Percentiles rank a stretch among this genome's conserved stretches.
Conservation (phyloP, 2,329 filamentous ascomycete genomes). For the Colletotrichum orbiculare region DNA sequence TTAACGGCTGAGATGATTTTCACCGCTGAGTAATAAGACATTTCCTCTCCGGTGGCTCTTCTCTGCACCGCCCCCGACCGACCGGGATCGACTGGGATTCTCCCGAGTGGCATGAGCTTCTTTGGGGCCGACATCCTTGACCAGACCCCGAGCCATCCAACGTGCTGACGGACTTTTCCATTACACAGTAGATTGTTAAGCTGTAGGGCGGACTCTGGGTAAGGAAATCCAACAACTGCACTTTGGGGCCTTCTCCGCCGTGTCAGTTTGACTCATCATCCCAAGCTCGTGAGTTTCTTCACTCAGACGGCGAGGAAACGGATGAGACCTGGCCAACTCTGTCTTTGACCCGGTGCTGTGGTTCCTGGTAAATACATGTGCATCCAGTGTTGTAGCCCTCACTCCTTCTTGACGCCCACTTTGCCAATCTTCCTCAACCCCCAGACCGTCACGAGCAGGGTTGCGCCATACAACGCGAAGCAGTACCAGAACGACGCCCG, state of each 20-base stretch:
- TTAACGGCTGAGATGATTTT: conserved; percentile 2
- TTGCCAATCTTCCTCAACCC: conserved; percentile 59
- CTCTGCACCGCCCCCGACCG: no score
- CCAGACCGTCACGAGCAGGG: conserved; percentile 50
- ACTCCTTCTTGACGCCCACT: conserved; percentile 59
- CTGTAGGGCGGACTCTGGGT: no score
- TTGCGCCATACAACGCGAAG: conserved; percentile 52
- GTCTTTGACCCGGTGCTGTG: background rate
- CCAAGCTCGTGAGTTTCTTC: no score
- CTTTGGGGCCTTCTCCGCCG: no score
- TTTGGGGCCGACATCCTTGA: background rate
- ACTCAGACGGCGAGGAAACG: no score
- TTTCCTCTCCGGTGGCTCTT: no score
- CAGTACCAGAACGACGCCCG: conserved; percentile 65
- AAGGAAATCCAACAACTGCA: no score
- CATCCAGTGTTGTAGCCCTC: background rate
- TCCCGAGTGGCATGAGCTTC: conserved; percentile 16
- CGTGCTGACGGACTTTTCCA: no score
- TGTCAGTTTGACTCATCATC: no score
- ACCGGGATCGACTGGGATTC: conserved; percentile 3
- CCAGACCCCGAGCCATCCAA: no score
- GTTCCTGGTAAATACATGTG: background rate
- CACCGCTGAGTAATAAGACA: conserved; percentile 14
- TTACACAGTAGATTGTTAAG: no score
- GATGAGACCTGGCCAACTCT: no score